A percentile compares a stretch with the other conserved stretches of the same genome.
Evolutionary conservation across 495 filamentous ascomycete genomes (phyloP).

Genomic region (Penicillium subrubescens): DNA sequence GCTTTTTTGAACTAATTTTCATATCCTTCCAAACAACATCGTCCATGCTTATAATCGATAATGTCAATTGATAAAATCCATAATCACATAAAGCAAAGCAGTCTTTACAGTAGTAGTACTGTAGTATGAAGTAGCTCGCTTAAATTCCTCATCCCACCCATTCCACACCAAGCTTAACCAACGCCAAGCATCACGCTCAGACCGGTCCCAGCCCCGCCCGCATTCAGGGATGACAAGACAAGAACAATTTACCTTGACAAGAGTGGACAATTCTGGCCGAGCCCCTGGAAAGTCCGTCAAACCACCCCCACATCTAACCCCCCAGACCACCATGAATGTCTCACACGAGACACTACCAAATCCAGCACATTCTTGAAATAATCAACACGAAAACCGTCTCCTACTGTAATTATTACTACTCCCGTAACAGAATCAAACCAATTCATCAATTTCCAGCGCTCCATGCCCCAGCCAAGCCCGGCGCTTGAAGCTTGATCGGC

Average conservation of each 20-base stretch:
- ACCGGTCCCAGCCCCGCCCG: constrained; percentile 6
- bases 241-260: no score
- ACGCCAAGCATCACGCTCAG: constrained; percentile 20
- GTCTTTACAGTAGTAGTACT: no score
- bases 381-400: neutral
- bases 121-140: neutral
- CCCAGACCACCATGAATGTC: neutral
- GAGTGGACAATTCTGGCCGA: neutral
- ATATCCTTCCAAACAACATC: neutral
- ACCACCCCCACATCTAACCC: constrained; percentile 1
- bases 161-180: neutral
- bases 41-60: neutral
- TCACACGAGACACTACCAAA: constrained; percentile 4
- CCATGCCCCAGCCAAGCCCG: constrained; percentile 9
- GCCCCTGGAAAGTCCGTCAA: neutral
- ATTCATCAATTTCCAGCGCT: neutral
- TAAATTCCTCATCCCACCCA: neutral
- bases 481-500: constrained; percentile 7
- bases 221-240: constrained; percentile 17
- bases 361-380: neutral
- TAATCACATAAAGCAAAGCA: neutral
- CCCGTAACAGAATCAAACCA: neutral
- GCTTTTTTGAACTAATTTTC: neutral
- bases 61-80: neutral
- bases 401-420: neutral